phyloP scores from a whole-genome alignment of 768 basidiomycete species.

The Collybia sp. region DNA sequence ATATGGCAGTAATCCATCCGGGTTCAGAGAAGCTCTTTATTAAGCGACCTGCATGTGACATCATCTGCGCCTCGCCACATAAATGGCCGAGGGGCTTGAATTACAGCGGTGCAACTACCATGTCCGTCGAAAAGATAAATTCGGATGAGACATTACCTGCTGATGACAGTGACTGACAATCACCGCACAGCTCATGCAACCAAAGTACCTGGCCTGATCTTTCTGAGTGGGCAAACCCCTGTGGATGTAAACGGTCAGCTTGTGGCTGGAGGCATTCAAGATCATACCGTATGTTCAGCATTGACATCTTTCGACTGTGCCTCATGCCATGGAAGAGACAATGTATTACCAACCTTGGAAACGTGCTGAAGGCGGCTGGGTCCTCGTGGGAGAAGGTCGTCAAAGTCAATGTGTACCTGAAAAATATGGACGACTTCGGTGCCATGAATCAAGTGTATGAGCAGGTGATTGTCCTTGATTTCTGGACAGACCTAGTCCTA shows the following conservation, averaged over 20 bases:
- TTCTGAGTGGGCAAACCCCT: slow-evolving; percentile 58
- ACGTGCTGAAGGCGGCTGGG: slow-evolving; percentile 47
- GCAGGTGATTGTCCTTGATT: slow-evolving; percentile 25
- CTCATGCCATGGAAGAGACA: slow-evolving; percentile 34
- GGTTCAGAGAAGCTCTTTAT: too few relatives aligned
- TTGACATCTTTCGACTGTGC: slow-evolving; percentile 1
- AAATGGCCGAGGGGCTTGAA: background rate
- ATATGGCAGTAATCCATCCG: too few relatives aligned
- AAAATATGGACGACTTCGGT: slow-evolving; percentile 52
- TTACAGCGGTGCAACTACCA: slow-evolving; percentile 25
- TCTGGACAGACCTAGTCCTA: background rate
- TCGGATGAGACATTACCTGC: slow-evolving; percentile 28
- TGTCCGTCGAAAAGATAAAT: slow-evolving; percentile 54
- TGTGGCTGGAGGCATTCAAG: slow-evolving; percentile 53
- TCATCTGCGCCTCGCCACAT: too few relatives aligned
- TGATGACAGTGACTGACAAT: slow-evolving; percentile 1
- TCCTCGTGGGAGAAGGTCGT: slow-evolving; percentile 59
- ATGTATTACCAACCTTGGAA: slow-evolving; percentile 50
- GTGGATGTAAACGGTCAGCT: slow-evolving; percentile 41
- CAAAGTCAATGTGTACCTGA: slow-evolving; percentile 56
- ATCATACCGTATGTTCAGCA: slow-evolving; percentile 44
- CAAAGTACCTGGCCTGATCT: slow-evolving; percentile 54
- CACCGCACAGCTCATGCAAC: slow-evolving; percentile 44
- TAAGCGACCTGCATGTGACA: too few relatives aligned
- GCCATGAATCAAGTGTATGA: slow-evolving; percentile 57